Base-by-base conservation (phyloP, 192 early-diverging fungal species). In the Linnemannia exigua region DNA sequence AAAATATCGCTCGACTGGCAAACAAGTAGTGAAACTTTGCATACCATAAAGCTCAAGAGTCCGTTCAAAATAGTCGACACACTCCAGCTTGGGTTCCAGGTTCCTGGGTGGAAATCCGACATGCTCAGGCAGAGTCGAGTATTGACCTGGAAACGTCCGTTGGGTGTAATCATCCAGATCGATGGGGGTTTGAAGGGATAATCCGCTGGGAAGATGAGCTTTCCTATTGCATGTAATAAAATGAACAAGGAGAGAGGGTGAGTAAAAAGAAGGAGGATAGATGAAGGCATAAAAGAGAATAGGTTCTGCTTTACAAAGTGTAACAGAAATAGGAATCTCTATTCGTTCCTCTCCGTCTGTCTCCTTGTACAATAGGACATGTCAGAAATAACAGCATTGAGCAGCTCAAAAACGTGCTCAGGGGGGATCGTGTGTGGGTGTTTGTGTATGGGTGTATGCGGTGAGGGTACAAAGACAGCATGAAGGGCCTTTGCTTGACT, bases 31-130 rank as follows among this genome's bases (percentile, higher is more conserved):
- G 69, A 25, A 2, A 44, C 5, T 41, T 33, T 8, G 46, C 66
- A 73, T 61, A 97, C 95, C 99, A 99, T 99, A 85, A 99, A 99
- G 67, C 95, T 96, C 52, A 99, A 89, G 74, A 99, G 88, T 16
- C 99, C 99, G 68, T 95, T 99, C 51, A 99, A 89, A 71, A 99
- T 99, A 0, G 99, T 99, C 12, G 97, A 87, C 15, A 99, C 99
- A 72, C 95, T 96, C 99, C 99, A 99, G 69, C 96, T 95, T 9
- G 98, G 98, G 80, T 99, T 99, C 98, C 98, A 99, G 46, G 95
- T 90, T 84, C 92, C 93, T 41, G 95, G 96, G 78, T 97, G 96
- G 88, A 98, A 99, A 91, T 99, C 97, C 79, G 94, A 96, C 98
- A 99, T 99, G 79, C 96, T 97, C 76, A 98, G 89, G 86, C 99